Base-by-base conservation (phyloP, 192 early-diverging fungal genomes). In the Kappamyces sp. region DNA sequence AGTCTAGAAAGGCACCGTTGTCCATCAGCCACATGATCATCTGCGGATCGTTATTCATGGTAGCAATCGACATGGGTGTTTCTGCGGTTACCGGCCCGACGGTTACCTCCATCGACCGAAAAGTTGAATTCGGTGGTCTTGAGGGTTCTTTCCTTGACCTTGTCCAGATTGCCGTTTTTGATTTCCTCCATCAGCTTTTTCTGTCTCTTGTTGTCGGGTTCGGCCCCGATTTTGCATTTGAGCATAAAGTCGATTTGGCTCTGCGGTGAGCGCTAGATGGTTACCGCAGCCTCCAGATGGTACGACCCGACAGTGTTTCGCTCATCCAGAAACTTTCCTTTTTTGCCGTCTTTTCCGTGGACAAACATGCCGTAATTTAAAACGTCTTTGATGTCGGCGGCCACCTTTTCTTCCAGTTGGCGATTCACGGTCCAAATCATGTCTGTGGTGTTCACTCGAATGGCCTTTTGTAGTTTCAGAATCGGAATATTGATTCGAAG, bases 161-260 rank as follows among this genome's bases (percentile, higher is more conserved):
- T 72, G 34, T 80, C 78, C 9, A 71, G 34, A 36, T 63, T 60
- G 2, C 74, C 72, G 47, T 77, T 80, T 57, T 57, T 43, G 46
- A 76, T 46, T 35, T 77, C 78, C 43, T 80, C 78, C 32, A 71
- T 9, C 34, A 80, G 71, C 47, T 62, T 69, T 41, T 77, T 80
- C 62, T 80, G 78, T 48, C 75, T 77, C 55, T 77, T 80, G 34
- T 64, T 66, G 63, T 54, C 32, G 11, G 57, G 29, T 5, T 59
- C 66, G 36, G 60, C 47, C 6, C 52, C 47, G 29, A 71, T 42
- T 4, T 49, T 49, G 22, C 59, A 51, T 49, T 74, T 74, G 9
- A 71, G 66, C 15, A 74, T 49, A 61, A 80, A 80, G 33, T 80
- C 78, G 8, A 80, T 43, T 45, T 74, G 60, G 8, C 42, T 54